These are phyloP conservation scores for Paratinospora sagittata DNA, from an alignment of 164 flowering plant genomes.

Conservation along the genomic window DNA sequence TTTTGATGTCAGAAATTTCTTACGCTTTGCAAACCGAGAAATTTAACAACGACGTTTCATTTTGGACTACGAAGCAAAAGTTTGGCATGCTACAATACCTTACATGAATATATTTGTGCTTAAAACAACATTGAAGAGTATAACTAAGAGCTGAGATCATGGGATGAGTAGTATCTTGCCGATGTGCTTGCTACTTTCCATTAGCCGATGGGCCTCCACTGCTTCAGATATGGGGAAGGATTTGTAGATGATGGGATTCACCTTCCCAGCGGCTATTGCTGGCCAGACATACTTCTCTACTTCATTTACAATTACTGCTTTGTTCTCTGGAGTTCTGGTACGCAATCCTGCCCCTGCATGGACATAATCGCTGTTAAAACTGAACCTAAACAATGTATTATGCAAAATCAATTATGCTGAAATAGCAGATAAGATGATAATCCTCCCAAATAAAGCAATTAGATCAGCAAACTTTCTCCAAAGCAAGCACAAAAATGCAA, in stretches of 20 bases:
- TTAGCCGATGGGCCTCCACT: slow-evolving; percentile 63
- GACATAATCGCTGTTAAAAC: slow-evolving; percentile 3
- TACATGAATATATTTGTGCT: too few species aligned
- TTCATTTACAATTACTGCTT: slow-evolving; percentile 63
- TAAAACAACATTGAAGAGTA: too few species aligned
- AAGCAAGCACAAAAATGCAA: not conserved
- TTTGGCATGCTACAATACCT: too few species aligned
- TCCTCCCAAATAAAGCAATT: not conserved
- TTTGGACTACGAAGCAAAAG: too few species aligned
- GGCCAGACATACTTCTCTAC: slow-evolving; percentile 97
- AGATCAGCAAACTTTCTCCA: not conserved
- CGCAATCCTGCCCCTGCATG: slow-evolving; percentile 75
- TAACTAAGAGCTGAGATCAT: slow-evolving; percentile 17
- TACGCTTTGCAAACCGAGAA: too few species aligned
- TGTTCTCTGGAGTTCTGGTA: slow-evolving; percentile 56
- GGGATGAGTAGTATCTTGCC: slow-evolving; percentile 69
- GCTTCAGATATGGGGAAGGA: slow-evolving; percentile 54
- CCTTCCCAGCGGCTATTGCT: slow-evolving; percentile 60
- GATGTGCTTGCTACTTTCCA: slow-evolving; percentile 82
- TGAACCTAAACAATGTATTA: not conserved
- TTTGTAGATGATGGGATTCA: slow-evolving; percentile 70
- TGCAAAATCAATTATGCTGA: not conserved
- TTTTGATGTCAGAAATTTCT: too few species aligned
- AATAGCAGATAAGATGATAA: not conserved
- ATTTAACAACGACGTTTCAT: too few species aligned